Percentiles rank a stretch among this genome's conserved stretches.
These are phyloP conservation scores for Raffaelea albimanens DNA, from an alignment of 2,329 filamentous ascomycete genomes.

Conservation along the genomic window DNA sequence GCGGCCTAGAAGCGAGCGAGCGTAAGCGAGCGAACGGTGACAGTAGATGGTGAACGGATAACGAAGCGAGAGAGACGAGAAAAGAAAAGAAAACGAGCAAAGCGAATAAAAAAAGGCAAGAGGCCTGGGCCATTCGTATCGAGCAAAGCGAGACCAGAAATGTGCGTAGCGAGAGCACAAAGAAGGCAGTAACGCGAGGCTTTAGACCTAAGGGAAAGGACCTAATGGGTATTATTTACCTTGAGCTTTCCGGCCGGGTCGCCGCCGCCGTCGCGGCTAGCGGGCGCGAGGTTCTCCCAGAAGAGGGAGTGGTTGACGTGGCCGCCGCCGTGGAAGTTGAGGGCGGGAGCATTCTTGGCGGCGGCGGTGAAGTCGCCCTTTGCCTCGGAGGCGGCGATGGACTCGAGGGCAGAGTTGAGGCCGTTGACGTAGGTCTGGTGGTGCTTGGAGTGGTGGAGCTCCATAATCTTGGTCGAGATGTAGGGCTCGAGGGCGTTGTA, in stretches of 20 bases:
- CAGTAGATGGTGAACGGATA: not conserved
- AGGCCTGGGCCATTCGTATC: conserved; percentile 25
- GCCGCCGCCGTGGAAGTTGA: conserved; percentile 85
- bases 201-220: too few species aligned
- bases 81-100: not conserved
- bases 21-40: too few species aligned
- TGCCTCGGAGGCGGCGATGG: conserved; percentile 51
- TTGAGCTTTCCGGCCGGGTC: conserved; percentile 53
- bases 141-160: too few species aligned
- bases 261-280: conserved; percentile 52
- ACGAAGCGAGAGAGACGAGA: not conserved
- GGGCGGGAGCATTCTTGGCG: conserved; percentile 38
- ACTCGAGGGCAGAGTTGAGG: conserved; percentile 57
- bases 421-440: conserved; percentile 72
- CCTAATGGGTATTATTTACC: too few species aligned
- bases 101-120: conserved; percentile 13
- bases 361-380: conserved; percentile 49
- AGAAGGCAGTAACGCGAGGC: too few species aligned
- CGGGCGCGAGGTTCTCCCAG: conserved; percentile 75
- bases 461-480: conserved; percentile 73
- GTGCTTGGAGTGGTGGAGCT: conserved; percentile 70
- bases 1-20: conserved; percentile 28
- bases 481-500: conserved; percentile 86
- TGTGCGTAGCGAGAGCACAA: not conserved
- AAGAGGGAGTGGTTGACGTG: conserved; percentile 92